phyloP scores from a whole-genome alignment of 2,329 filamentous ascomycete genomes.

The Bipolaris sorokiniana region DNA sequence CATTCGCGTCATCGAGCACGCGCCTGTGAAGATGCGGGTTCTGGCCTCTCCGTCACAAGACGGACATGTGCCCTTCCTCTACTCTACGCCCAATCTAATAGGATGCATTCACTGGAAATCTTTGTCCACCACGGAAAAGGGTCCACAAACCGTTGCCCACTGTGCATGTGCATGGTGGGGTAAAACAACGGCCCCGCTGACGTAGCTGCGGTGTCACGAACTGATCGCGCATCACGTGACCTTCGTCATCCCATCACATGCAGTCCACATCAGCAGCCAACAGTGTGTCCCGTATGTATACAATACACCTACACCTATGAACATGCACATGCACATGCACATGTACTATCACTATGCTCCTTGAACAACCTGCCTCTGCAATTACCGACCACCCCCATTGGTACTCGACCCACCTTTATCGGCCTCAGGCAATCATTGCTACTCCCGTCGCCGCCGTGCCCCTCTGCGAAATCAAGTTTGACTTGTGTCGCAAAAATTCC shows the following conservation, averaged over 20 bases:
- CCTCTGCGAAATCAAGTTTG: conserved; percentile 9
- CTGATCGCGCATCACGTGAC: conserved; percentile 25
- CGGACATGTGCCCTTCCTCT: neutral
- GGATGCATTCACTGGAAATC: neutral
- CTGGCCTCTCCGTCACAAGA: conserved; percentile 2
- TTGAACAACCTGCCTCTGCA: neutral
- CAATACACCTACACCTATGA: neutral
- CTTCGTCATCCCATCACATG: conserved; percentile 16
- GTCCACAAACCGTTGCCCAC: neutral
- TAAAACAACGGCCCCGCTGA: conserved; percentile 16
- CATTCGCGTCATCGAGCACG: conserved; percentile 30
- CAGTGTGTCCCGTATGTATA: too few relatives aligned
- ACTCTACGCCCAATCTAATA: neutral
- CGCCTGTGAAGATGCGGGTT: conserved; percentile 18
- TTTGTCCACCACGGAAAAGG: neutral
- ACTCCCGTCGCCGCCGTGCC: conserved; percentile 3
- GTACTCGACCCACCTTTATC: neutral
- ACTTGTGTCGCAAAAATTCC: conserved; percentile 8
- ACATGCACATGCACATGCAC: neutral
- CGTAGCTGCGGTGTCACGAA: conserved; percentile 23
- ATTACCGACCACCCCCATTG: neutral
- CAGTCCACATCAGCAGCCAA: neutral
- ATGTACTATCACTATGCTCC: neutral
- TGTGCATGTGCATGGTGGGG: conserved; percentile 4
- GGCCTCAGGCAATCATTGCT: neutral